Conservation (phyloP, 2,329 filamentous ascomycete species). For the Rhynchosporium agropyri region DNA sequence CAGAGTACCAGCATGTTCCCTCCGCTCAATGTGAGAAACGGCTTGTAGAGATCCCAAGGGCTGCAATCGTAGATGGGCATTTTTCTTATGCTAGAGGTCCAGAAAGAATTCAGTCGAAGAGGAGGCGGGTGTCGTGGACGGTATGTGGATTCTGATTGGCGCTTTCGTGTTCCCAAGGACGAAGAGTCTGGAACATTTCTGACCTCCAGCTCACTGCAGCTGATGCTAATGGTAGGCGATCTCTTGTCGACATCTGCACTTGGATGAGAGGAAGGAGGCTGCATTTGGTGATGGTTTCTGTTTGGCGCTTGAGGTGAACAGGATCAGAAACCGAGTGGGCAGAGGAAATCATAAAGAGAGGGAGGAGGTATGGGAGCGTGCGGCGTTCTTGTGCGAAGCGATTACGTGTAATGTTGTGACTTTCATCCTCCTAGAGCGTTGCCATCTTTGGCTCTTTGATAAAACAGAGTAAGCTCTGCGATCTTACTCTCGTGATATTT, state of each 20-base stretch:
- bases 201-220: neutral
- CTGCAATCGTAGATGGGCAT: neutral
- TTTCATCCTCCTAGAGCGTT: slow-evolving; percentile 11
- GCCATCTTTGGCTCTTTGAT: neutral
- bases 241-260: neutral
- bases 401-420: slow-evolving; percentile 1
- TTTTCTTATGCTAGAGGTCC: neutral
- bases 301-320: neutral
- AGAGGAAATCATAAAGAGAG: neutral
- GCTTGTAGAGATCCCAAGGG: slow-evolving; percentile 1
- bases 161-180: neutral
- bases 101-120: neutral
- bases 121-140: neutral
- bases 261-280: neutral
- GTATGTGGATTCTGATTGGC: neutral
- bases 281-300: neutral
- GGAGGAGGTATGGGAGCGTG: neutral
- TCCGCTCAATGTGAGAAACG: neutral
- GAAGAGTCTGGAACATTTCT: neutral
- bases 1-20: neutral
- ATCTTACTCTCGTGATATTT: neutral
- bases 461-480: too few relatives aligned
- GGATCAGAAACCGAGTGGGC: neutral
- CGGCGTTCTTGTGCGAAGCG: neutral
- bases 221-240: neutral